These are phyloP conservation scores for Lichtheimia hyalospora DNA, from an alignment of 371 early-diverging fungal genomes.

Conservation along the genomic window DNA sequence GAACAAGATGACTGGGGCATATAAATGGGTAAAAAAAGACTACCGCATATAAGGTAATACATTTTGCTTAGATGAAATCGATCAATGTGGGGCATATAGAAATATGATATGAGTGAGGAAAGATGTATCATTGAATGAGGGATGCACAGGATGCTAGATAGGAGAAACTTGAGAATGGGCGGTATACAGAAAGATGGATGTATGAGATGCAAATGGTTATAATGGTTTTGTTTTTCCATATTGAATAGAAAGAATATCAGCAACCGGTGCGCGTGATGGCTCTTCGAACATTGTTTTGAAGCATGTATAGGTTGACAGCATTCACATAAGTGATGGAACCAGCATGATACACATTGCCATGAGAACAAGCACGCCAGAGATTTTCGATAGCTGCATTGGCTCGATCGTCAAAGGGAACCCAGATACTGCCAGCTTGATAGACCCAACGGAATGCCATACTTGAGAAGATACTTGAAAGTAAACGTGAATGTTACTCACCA, in stretches of 20 bases:
- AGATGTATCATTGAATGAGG: no score
- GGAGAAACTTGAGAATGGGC: no score
- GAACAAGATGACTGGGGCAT: no score
- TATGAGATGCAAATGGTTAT: no score
- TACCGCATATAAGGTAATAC: no score
- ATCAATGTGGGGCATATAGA: no score
- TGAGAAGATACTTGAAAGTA: background rate
- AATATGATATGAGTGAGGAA: no score
- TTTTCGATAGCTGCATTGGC: constrained; percentile 13
- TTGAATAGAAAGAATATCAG: background rate
- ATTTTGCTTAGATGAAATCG: no score
- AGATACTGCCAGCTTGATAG: constrained; percentile 14
- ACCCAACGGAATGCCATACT: constrained; percentile 17
- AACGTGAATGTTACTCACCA: background rate
- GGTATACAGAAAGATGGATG: no score
- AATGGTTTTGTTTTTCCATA: no score
- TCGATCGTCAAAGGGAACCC: constrained; percentile 19
- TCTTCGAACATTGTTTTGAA: constrained; percentile 1
- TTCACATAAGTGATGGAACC: background rate
- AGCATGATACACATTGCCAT: constrained; percentile 6
- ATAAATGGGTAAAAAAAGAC: no score
- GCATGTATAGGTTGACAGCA: background rate
- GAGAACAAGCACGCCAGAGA: constrained; percentile 12
- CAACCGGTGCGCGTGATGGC: background rate
- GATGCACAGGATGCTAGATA: no score